Evolutionary conservation across 108 stramenopile species (phyloP).

Genomic region (Cyclotella baltica): DNA sequence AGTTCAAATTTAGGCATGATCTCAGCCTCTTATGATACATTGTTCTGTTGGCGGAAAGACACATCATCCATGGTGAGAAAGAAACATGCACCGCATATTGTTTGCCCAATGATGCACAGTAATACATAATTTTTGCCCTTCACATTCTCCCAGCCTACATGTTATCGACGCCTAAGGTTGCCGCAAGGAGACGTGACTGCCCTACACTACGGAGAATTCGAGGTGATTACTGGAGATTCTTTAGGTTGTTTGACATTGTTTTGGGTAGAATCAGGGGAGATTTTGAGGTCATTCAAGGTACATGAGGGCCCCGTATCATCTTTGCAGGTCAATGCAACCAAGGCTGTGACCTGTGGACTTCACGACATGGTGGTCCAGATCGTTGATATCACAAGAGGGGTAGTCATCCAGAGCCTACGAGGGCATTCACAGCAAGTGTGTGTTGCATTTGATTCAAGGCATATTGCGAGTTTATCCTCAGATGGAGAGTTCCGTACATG

Average conservation of each 20-base stretch:
- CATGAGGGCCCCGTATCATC: constrained; percentile 60
- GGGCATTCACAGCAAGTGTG: constrained; percentile 60
- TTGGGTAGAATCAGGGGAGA: constrained; percentile 58
- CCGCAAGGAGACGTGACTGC: constrained; percentile 61
- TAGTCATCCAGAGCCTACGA: constrained; percentile 56
- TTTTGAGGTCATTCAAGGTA: constrained; percentile 53
- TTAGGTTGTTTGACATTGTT: constrained; percentile 58
- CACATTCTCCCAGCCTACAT: constrained; percentile 22
- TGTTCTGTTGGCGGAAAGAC: constrained; percentile 35
- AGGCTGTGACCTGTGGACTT: constrained; percentile 69
- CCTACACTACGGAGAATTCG: constrained; percentile 63
- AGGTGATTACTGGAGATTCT: constrained; percentile 67
- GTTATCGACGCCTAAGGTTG: constrained; percentile 41
- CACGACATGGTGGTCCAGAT: constrained; percentile 55
- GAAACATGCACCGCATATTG: neutral
- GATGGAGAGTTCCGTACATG: constrained; percentile 44
- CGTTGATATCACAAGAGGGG: constrained; percentile 71
- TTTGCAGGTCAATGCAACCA: constrained; percentile 63
- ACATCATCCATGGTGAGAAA: constrained; percentile 8
- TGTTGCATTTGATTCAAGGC: constrained; percentile 62
- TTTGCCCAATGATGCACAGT: too few species aligned
- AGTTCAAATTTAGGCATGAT: constrained; percentile 28
- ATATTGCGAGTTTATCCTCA: constrained; percentile 54
- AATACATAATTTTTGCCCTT: neutral
- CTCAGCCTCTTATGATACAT: constrained; percentile 34